These are phyloP conservation scores for Aspergillus pseudoviridinutans DNA, from an alignment of 2,329 filamentous ascomycete genomes.

Conservation along the genomic window DNA sequence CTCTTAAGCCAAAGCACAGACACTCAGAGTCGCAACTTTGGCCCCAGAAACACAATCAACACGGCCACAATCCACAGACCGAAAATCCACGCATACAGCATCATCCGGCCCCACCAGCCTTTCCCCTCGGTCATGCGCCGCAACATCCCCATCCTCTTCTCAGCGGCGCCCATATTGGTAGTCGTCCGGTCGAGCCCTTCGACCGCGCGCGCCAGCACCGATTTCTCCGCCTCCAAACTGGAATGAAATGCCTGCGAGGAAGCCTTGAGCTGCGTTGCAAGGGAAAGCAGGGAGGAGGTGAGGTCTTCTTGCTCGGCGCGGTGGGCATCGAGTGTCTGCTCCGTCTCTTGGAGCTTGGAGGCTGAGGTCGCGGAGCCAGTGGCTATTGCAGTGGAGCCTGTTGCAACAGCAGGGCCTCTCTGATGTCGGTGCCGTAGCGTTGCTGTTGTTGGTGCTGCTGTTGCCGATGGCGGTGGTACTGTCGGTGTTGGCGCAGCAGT, in stretches of 20 bases:
- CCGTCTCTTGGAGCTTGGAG: conserved; percentile 46
- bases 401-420: conserved; percentile 2
- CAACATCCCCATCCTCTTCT: conserved; percentile 71
- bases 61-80: conserved; percentile 75
- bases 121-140: conserved; percentile 79
- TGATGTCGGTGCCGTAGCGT: neutral
- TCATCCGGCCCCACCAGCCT: conserved; percentile 79
- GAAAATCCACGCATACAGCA: conserved; percentile 80
- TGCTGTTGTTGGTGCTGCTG: conserved; percentile 14
- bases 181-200: conserved; percentile 75
- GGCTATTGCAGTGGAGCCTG: conserved; percentile 2
- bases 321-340: conserved; percentile 71
- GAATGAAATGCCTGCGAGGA: conserved; percentile 68
- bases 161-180: conserved; percentile 70
- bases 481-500: conserved; percentile 11
- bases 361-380: conserved; percentile 2
- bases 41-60: conserved; percentile 76
- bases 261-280: conserved; percentile 73
- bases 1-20: neutral
- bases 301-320: conserved; percentile 78
- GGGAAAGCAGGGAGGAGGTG: conserved; percentile 73
- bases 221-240: conserved; percentile 70
- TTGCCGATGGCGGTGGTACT: conserved; percentile 9
- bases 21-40: conserved; percentile 75
- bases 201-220: conserved; percentile 66